Evolutionary conservation across 73 alveolate genomes (phyloP).

Genomic region (Paramecium pentaurelia): DNA sequence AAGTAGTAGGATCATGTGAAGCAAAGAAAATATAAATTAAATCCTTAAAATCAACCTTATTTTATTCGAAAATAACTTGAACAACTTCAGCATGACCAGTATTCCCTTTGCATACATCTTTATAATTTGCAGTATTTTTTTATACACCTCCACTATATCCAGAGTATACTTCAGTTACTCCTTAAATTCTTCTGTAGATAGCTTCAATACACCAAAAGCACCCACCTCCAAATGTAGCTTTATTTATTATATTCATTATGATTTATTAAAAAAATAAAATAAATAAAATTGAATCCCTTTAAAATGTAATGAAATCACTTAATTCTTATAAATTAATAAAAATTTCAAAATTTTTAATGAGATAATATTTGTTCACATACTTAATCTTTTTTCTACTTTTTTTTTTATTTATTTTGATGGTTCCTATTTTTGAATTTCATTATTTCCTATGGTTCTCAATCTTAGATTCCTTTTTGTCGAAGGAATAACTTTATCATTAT

Average conservation of each 20-base stretch:
- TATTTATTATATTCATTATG: background rate
- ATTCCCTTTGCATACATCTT: conserved; percentile 18
- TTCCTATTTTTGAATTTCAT: background rate
- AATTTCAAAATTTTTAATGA: background rate
- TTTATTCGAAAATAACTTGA: background rate
- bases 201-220: conserved; percentile 65
- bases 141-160: conserved; percentile 59
- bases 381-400: background rate
- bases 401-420: background rate
- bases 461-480: background rate
- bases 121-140: background rate
- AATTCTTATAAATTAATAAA: background rate
- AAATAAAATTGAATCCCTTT: background rate
- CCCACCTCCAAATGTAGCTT: conserved; percentile 62
- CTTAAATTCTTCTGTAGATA: conserved; percentile 47
- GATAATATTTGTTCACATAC: background rate
- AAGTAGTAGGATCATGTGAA: conserved; percentile 58
- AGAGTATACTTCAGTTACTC: conserved; percentile 45
- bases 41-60: conserved; percentile 3
- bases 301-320: background rate
- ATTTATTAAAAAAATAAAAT: background rate
- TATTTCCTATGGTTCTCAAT: background rate
- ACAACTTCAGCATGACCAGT: conserved; percentile 60
- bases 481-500: background rate
- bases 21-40: conserved; percentile 20